A percentile compares a stretch with the other conserved stretches of the same genome.
phyloP scores from a whole-genome alignment of 352 stramenopile genomes.

The Pythium coloratum region DNA sequence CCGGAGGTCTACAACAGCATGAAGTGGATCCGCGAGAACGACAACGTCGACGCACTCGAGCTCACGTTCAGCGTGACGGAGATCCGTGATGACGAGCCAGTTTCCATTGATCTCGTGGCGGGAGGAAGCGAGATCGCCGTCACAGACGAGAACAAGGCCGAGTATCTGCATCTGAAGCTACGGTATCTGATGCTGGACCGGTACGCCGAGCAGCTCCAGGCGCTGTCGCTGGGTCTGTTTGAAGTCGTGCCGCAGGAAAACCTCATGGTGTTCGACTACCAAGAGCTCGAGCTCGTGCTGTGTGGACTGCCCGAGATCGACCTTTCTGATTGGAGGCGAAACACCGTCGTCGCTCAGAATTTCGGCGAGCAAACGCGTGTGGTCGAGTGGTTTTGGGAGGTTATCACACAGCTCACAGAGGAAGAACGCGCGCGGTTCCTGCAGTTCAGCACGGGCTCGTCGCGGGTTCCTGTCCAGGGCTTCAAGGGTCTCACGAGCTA shows the following conservation, averaged over 20 bases:
- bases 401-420: slow-evolving; percentile 51
- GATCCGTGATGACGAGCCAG: slow-evolving; percentile 51
- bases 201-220: slow-evolving; percentile 91
- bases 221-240: slow-evolving; percentile 90
- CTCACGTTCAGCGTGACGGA: slow-evolving; percentile 79
- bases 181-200: slow-evolving; percentile 95
- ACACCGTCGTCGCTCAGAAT: slow-evolving; percentile 62
- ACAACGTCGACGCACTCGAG: slow-evolving; percentile 63
- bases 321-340: slow-evolving; percentile 83
- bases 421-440: slow-evolving; percentile 82
- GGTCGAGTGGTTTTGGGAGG: slow-evolving; percentile 80
- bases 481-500: slow-evolving; percentile 85
- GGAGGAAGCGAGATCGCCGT: slow-evolving; percentile 72
- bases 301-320: slow-evolving; percentile 87
- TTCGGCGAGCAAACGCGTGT: slow-evolving; percentile 50
- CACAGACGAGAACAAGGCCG: slow-evolving; percentile 94
- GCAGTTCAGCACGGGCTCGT: slow-evolving; percentile 86
- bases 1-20: slow-evolving; percentile 79
- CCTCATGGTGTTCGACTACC: slow-evolving; percentile 98
- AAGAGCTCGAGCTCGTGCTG: slow-evolving; percentile 93
- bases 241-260: slow-evolving; percentile 96
- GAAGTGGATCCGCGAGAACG: slow-evolving; percentile 67
- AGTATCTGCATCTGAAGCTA: slow-evolving; percentile 93
- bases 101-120: slow-evolving; percentile 64
- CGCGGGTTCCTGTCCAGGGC: slow-evolving; percentile 81